Conservation (phyloP, 805 yeast species). For the Candida easanensis region DNA sequence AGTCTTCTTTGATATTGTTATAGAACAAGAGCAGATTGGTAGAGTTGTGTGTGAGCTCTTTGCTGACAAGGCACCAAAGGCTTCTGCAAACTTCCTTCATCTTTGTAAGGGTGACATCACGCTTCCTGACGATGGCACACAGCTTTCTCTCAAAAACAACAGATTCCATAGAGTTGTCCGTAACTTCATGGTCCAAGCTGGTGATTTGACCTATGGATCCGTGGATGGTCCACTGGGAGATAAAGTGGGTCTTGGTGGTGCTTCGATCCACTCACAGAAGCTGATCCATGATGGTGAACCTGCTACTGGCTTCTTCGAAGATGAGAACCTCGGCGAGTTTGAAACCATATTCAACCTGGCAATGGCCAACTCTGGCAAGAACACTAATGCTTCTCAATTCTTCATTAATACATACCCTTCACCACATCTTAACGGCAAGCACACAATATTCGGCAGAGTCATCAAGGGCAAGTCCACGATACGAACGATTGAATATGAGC, state of each 20-base stretch:
- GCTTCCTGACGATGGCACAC: conserved; percentile 19
- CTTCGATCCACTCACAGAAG: conserved; percentile 35
- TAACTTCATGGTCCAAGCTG: conserved; percentile 71
- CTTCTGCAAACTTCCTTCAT: conserved; percentile 48
- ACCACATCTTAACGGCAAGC: conserved; percentile 74
- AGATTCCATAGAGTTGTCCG: conserved; percentile 62
- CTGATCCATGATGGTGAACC: conserved; percentile 24
- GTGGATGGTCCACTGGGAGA: conserved; percentile 24
- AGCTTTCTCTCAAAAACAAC: conserved; percentile 39
- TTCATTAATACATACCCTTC: conserved; percentile 68
- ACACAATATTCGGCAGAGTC: conserved; percentile 75
- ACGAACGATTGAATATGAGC: conserved; percentile 56
- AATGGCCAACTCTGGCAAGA: conserved; percentile 58
- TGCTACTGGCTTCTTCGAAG: conserved; percentile 42
- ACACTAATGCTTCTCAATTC: conserved; percentile 63
- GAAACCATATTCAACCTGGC: conserved; percentile 52
- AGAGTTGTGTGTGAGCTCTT: conserved; percentile 59
- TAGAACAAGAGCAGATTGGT: conserved; percentile 44
- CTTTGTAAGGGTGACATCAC: conserved; percentile 40
- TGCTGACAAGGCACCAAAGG: conserved; percentile 50
- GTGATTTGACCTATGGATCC: conserved; percentile 49
- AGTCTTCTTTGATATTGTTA: conserved; percentile 50
- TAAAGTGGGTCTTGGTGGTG: conserved; percentile 41
- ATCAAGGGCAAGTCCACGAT: conserved; percentile 65
- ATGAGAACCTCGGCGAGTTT: conserved; percentile 50